A percentile compares a stretch with the other conserved stretches of the same genome.
phyloP scores from a whole-genome alignment of 2,329 filamentous ascomycete species.

The Westerdykella aurantiaca region DNA sequence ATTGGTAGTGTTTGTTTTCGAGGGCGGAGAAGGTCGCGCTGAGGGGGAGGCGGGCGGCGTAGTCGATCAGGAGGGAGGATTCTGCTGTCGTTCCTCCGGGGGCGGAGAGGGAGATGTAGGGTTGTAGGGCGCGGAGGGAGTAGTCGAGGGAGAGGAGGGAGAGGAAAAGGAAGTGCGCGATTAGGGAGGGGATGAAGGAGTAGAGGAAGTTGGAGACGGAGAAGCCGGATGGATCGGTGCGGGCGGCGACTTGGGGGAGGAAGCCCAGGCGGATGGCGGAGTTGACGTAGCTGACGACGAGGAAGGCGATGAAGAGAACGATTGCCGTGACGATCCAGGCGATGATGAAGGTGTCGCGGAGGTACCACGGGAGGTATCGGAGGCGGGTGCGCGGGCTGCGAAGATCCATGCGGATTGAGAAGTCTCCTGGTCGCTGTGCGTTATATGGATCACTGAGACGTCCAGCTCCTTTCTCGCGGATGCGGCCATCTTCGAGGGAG shows the following conservation, averaged over 20 bases:
- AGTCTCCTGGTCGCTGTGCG: constrained; percentile 31
- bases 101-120: constrained; percentile 60
- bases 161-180: constrained; percentile 64
- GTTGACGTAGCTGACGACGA: constrained; percentile 73
- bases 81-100: constrained; percentile 57
- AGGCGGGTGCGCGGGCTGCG: constrained; percentile 52
- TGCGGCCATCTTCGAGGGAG: constrained; percentile 46
- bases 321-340: constrained; percentile 51
- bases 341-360: constrained; percentile 61
- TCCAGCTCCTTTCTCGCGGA: constrained; percentile 41
- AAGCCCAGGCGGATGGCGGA: constrained; percentile 64
- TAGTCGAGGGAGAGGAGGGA: constrained; percentile 62
- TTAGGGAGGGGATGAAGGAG: constrained; percentile 63
- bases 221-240: constrained; percentile 59
- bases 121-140: constrained; percentile 59
- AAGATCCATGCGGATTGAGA: constrained; percentile 46
- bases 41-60: constrained; percentile 60
- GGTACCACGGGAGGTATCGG: constrained; percentile 70
- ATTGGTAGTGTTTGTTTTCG: constrained; percentile 58
- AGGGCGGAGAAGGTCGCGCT: constrained; percentile 54
- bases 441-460: constrained; percentile 8
- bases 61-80: constrained; percentile 63
- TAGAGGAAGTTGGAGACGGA: constrained; percentile 86
- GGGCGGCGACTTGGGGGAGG: constrained; percentile 58
- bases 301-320: constrained; percentile 45